Evolutionary conservation across 2,329 filamentous ascomycete species (phyloP), one percentile per base, ranked within the genome.

Genomic region (Colletotrichum sp.): DNA sequence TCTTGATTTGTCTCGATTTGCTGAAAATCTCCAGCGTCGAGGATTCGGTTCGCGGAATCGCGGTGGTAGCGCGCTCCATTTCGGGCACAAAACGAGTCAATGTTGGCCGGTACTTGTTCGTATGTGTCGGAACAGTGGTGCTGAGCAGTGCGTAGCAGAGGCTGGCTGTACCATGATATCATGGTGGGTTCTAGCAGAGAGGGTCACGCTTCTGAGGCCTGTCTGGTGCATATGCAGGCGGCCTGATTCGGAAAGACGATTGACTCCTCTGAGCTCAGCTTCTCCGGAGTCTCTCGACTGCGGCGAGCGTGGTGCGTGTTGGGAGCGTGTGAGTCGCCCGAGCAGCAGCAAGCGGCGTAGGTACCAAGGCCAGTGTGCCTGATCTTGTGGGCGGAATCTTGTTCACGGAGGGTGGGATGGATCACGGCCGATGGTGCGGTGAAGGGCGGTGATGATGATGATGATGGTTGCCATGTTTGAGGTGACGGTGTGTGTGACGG

Each of bases 81-180:
- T 68, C 26, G 73, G 63, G 73, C 63, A 72, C 36, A 68, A 10
- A 62, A 26, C 57, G 57, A 76, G 69, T 68, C 73, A 68, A 68
- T 49, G 73, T 72, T 68, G 69, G 74, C 52, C 71, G 74, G 66
- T 76, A 75, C 49, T 70, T 75, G 74, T 65, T 28, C 63, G 64
- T 63, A 34, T 30, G 55, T 30, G 59, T 76, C 49, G 59, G 59
- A 59, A 39, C 34, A 55, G 59, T 65, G 65, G 60, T 62, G 71
- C 32, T 52, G 24, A 63, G 30, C 62, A 30, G 55, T 39, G 71
- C 32, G 60, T 32, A 63, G 30, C 62, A 30, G 55, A 74, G 30
- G 21, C 59, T 44, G 59, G 52, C 65, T 76, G 74, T 76, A 70
- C 62, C 71, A 75, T 76, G 74, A 76, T 75, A 76, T 76, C 74